Evolutionary conservation across 495 filamentous ascomycete genomes (phyloP), one percentile per base, ranked within the genome.

Genomic region (Trichoderma parareesei): DNA sequence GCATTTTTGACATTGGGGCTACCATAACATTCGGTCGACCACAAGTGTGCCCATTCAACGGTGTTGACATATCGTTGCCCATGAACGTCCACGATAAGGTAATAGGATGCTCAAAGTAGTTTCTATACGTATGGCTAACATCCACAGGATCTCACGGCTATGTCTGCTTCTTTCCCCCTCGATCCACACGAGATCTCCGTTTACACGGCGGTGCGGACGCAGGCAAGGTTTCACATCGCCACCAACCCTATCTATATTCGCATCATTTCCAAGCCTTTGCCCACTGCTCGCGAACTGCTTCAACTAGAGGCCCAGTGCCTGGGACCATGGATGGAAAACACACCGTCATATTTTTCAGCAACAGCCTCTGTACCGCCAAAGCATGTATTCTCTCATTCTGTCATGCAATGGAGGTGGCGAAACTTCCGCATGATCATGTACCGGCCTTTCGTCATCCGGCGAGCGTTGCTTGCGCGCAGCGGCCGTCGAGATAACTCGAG

Each of bases 391-490:
- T 40, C 76, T 73, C 63, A 79, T 76, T 64, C 72, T 72, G 53
- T 68, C 35, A 65, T 82, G 42, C 68, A 78, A 65, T 83, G 81
- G 80, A 73, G 82, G 48, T 77, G 79, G 57, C 79, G 80, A 73
- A 83, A 84, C 61, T 69, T 84, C 61, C 72, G 79, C 33, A 81
- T 82, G 64, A 74, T 84, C 20, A 76, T 83, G 16, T 80, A 82
- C 65, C 77, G 82, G 33, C 81, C 82, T 0, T 78, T 84, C 38
- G 71, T 84, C 10, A 75, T 84, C 13, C 77, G 80, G 14, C 80
- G 78, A 73, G 78, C 78, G 33, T 73, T 79, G 7, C 74, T 75
- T 48, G 38, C 65, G 5, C 65, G 65, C 5, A 62, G 61, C 44
- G 64, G 33, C 35, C 66, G 66, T 27, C 41, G 48, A 10, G 60